Evolutionary conservation across 2,329 filamentous ascomycete species (phyloP).

Genomic region (Nemania sp.): DNA sequence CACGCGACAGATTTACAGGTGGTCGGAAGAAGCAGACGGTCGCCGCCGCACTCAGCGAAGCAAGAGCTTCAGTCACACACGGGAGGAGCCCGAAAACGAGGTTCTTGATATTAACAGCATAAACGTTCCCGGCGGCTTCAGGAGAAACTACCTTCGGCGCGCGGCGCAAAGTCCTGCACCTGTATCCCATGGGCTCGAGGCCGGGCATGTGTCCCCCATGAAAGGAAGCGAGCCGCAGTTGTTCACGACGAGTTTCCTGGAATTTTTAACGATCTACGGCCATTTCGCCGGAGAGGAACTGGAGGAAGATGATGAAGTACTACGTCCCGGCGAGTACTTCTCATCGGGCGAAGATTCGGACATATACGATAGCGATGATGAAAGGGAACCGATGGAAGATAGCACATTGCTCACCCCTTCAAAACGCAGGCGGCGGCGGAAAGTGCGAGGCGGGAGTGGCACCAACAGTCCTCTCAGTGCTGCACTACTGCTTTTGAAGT

Average conservation of each 20-base stretch:
- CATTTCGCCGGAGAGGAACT: slow-evolving; percentile 97
- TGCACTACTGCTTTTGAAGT: slow-evolving; percentile 86
- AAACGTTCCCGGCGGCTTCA: slow-evolving; percentile 90
- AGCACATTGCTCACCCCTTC: slow-evolving; percentile 81
- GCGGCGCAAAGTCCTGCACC: slow-evolving; percentile 65
- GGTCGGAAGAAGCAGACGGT: slow-evolving; percentile 85
- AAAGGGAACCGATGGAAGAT: slow-evolving; percentile 81
- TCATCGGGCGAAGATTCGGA: slow-evolving; percentile 72
- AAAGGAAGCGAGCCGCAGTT: slow-evolving; percentile 58
- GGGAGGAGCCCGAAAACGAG: slow-evolving; percentile 78
- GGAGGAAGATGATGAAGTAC: slow-evolving; percentile 91
- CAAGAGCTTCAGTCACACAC: slow-evolving; percentile 80
- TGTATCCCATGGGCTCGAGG: slow-evolving; percentile 46
- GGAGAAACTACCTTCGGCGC: slow-evolving; percentile 84
- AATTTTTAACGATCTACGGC: slow-evolving; percentile 92
- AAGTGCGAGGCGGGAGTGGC: slow-evolving; percentile 71
- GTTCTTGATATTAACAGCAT: slow-evolving; percentile 86
- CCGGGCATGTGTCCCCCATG: slow-evolving; percentile 42
- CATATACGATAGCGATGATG: slow-evolving; percentile 62
- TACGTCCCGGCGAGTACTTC: slow-evolving; percentile 89
- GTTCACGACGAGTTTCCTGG: slow-evolving; percentile 90
- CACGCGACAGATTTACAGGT: slow-evolving; percentile 92
- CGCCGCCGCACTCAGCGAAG: slow-evolving; percentile 73
- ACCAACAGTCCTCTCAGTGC: slow-evolving; percentile 80
- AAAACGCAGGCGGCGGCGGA: slow-evolving; percentile 73